Evolutionary conservation across 2,329 filamentous ascomycete species (phyloP), one percentile per base, ranked within the genome.

Genomic region (Botrytis paeoniae): DNA sequence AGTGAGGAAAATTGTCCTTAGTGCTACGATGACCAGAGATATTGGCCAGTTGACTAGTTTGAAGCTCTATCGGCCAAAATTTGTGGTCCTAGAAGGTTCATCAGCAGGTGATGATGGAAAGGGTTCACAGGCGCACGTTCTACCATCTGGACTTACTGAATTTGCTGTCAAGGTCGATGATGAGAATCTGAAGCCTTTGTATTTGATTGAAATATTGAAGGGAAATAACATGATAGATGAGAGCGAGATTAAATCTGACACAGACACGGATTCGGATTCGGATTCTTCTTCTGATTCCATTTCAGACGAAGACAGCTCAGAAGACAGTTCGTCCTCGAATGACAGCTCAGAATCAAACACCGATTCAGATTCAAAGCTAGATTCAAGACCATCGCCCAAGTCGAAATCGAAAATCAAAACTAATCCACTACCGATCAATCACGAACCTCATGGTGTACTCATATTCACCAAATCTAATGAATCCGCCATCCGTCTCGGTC

Each of bases 381-480:
- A 72, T 45, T 25, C 54, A 51, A 35, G n/a, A 65, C 45, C 22
- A 70, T n/a, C 29, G 7, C 10, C 14, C 16, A 57, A 71, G 25
- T 71, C 39, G 18, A 51, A 48, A 45, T 18, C 54, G 45, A 61
- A 39, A 51, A 25, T 5, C 32, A 37, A 48, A 22, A 29, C 51
- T 22, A 64, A 61, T 54, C 76, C 54, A 74, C 61, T 73, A 64
- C 43, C 63, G 48, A 64, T 75, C 64, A 65, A 70, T 20, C 83
- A 8, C n/a, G 51, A 72, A 18, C 74, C 77, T 45, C 76, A 75
- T 1, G 80, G 80, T 37, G 89, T 92, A 18, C 86, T 98, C 51
- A 90, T 98, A 76, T 98, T 98, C 81, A 95, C 94, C 64, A 94
- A 94, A 78, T 97, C 93, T 73, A 97, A 95, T 80, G 94, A 97